A percentile compares a stretch with the other conserved stretches of the same genome.
Conservation (phyloP, 805 yeast genomes). For the Teunomyces funiuensis region DNA sequence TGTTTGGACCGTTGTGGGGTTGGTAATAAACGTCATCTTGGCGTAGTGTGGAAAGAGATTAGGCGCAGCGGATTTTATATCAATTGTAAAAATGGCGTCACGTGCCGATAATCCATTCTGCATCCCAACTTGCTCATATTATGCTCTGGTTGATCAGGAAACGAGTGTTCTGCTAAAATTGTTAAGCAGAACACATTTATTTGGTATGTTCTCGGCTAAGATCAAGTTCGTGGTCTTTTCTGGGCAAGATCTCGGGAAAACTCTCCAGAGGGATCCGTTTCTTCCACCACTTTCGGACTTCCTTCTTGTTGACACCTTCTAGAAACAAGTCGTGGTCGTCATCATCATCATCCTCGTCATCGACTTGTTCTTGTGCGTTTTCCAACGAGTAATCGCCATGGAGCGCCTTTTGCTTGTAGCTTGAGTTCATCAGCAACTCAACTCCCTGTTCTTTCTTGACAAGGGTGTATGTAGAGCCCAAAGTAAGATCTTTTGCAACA, state of each 20-base stretch:
- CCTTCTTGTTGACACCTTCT: slow-evolving; percentile 20
- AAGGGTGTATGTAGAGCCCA: slow-evolving; percentile 47
- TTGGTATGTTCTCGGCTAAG: slow-evolving; percentile 5
- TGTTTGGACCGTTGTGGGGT: slow-evolving; percentile 6
- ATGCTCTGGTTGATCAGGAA: too few species aligned
- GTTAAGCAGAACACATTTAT: not conserved
- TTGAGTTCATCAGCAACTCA: slow-evolving; percentile 14
- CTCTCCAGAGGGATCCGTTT: slow-evolving; percentile 21
- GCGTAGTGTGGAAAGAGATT: not conserved
- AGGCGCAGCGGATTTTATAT: not conserved
- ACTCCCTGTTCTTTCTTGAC: slow-evolving; percentile 15
- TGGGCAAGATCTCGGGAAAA: not conserved
- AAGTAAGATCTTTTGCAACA: slow-evolving; percentile 64
- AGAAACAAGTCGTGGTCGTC: slow-evolving; percentile 18
- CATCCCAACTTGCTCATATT: too few species aligned
- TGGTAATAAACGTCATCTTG: not conserved
- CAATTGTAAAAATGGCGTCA: not conserved
- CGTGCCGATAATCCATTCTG: not conserved
- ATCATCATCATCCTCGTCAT: slow-evolving; percentile 22
- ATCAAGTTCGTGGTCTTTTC: slow-evolving; percentile 12
- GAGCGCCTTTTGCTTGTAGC: slow-evolving; percentile 17
- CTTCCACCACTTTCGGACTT: slow-evolving; percentile 44
- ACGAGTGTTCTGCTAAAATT: not conserved
- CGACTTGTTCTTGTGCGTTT: slow-evolving; percentile 17
- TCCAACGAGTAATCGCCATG: slow-evolving; percentile 19